Percentiles rank a stretch among this genome's conserved stretches.
Evolutionary conservation across 1,284 basidiomycete species (phyloP).

Genomic region (Microbotryum scabiosae): DNA sequence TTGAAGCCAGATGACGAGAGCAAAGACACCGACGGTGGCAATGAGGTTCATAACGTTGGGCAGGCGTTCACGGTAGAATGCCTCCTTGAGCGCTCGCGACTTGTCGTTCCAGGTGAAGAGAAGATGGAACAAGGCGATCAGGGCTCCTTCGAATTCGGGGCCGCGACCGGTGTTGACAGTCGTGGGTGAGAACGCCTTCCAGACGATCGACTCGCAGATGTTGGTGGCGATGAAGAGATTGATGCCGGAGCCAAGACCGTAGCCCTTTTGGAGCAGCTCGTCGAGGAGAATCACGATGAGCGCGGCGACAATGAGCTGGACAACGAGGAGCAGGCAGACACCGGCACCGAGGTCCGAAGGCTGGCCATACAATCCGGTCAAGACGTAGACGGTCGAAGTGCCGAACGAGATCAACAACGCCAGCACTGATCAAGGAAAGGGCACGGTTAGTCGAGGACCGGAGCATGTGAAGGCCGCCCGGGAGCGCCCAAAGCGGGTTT

Average conservation of each 20-base stretch:
- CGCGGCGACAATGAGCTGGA: constrained; percentile 87
- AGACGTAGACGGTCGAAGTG: constrained; percentile 93
- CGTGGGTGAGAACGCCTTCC: constrained; percentile 98
- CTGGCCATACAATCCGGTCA: constrained; percentile 92
- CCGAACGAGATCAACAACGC: constrained; percentile 94
- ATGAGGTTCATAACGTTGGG: constrained; percentile 98
- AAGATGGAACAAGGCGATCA: constrained; percentile 94
- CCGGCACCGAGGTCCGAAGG: constrained; percentile 90
- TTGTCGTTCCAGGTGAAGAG: constrained; percentile 99
- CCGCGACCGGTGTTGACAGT: constrained; percentile 97
- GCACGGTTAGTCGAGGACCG: neutral
- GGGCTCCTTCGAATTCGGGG: constrained; percentile 94
- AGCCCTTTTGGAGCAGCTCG: constrained; percentile 96
- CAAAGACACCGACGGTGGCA: constrained; percentile 84
- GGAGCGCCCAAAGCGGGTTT: neutral
- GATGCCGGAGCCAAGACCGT: constrained; percentile 96
- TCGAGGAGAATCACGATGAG: constrained; percentile 97
- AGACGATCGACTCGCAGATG: constrained; percentile 98
- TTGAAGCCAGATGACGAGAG: constrained; percentile 93
- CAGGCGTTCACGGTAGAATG: constrained; percentile 93
- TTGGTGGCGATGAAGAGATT: constrained; percentile 99
- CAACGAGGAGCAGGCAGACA: constrained; percentile 86
- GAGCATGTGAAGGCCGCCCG: neutral
- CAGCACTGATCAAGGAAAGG: constrained; percentile 56
- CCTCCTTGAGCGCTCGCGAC: constrained; percentile 90